Base-by-base conservation (phyloP, 1,284 basidiomycete species). In the Rhodotorula glutinis region DNA sequence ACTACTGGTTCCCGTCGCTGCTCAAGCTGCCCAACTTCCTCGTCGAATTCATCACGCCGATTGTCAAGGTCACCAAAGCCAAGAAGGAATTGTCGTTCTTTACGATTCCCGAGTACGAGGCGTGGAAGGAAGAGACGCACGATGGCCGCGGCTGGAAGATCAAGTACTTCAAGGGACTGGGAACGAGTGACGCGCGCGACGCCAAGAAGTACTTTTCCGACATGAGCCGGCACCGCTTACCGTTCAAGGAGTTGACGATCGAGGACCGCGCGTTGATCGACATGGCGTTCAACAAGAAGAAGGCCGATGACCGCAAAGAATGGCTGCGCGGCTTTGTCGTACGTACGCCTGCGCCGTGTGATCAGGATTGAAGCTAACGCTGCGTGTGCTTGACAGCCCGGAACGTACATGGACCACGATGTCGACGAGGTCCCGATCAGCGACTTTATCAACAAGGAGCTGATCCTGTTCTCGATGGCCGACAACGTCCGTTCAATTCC, bases 111-210 rank as follows among this genome's bases (percentile, higher is more conserved):
- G 93, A 99, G 79, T 99, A 92, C 76, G 92, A 97, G 76, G 84
- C 87, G 74, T 99, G 96, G 96, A 81, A 89, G 63, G 89, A 90
- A 78, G 82, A 83, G 51, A 90, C 91, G 44, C 86, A 87, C 8
- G 87, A 89, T 75, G 85, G 89, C 17, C 84, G 88, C 62, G 92
- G 87, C 63, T 99, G 96, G 96, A 83, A 85, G 40, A 85, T 87
- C 64, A 98, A 97, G 82, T 98, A 98, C 82, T 97, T 88, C 87
- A 98, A 99, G 87, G 96, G 96, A 89, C 82, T 99, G 78, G 96
- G 96, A 79, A 95, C 95, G 27, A 94, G 90, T 77, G 88, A 84
- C 41, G 87, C 94, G 57, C 83, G 85, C 25, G 95, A 98, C 75
- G 93, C 91, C 47, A 88, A 91, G 63, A 88, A 90, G 74, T 99